Percentiles rank a stretch among this genome's conserved stretches.
phyloP scores from a whole-genome alignment of 345 rosid species.

The Pseudoturritis turrita region DNA sequence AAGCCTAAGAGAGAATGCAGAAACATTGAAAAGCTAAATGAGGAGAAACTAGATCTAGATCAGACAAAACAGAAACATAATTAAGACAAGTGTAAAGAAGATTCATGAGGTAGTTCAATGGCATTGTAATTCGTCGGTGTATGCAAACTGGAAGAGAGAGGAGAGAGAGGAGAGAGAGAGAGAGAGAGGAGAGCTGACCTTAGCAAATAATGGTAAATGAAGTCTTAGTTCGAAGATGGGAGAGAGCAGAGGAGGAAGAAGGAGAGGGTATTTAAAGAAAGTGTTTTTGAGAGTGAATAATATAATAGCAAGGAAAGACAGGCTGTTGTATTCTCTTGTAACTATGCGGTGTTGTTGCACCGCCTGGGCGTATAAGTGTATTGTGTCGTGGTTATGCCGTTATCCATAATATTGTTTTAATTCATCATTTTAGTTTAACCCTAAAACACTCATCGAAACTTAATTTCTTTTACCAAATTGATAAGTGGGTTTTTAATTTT shows the following conservation, averaged over 20 bases:
- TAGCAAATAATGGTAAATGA: constrained; percentile 12
- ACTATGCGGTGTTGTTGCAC: constrained; percentile 16
- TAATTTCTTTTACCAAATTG: too few species aligned
- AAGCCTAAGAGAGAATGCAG: too few species aligned
- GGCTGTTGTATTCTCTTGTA: constrained; percentile 14
- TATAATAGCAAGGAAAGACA: constrained; percentile 10
- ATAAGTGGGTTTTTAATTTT: too few species aligned
- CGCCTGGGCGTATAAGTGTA: background rate
- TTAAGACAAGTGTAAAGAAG: constrained; percentile 16
- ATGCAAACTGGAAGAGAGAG: constrained; percentile 9
- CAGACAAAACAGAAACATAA: background rate
- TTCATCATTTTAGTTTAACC: background rate
- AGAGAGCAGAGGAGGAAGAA: constrained; percentile 23
- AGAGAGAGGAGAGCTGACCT: constrained; percentile 24
- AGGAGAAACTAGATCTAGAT: background rate
- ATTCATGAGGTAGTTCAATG: constrained; percentile 10
- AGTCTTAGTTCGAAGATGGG: constrained; percentile 16
- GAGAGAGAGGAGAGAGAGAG: background rate
- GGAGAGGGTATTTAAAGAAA: constrained; percentile 29
- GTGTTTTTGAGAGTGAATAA: background rate
- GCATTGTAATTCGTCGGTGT: constrained; percentile 6
- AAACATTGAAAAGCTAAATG: background rate
- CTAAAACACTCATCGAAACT: too few species aligned
- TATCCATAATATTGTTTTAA: background rate
- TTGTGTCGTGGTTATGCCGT: background rate